Base-by-base conservation (phyloP, 148 eudicot genomes). In the Vaccinium corymbosum region DNA sequence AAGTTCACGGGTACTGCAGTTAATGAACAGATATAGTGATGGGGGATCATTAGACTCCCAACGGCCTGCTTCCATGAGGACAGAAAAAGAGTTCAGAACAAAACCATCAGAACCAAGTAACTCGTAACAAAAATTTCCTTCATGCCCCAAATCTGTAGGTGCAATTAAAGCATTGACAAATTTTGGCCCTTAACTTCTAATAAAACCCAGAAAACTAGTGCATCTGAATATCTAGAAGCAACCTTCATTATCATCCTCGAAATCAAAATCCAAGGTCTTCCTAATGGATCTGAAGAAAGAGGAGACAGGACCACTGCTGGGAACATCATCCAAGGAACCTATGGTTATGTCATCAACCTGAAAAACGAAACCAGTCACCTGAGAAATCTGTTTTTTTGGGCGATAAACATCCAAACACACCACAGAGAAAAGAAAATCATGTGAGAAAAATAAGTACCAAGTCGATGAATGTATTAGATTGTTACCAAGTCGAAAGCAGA, bases 191-290 rank as follows among this genome's bases (percentile, higher is more conserved):
- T 22, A 13, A 61, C 6, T 64, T 75, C 81, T 32, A 61, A 62
- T 62, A 81, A 48, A 74, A 59, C 59, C 74, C 81, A 76, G 53
- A 61, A 85, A 13, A 50, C 16, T 61, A 16, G 9, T 7, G 42
- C 17, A 50, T 81, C 80, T 75, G 46, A 75, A 52, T n/a, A 32
- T 79, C 35, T 71, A 82, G 11, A 68, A 85, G 84, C 81, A 76
- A 94, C 99, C 99, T 95, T 97, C 98, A 87, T 97, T 94, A 55
- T 95, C 98, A 86, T 97, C 98, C 13, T 89, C 98, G 90, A 93
- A 97, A 90, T 97, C 99, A 87, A 97, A 97, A 89, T 97, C 99
- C 91, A 97, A 82, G n/a, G 99, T 95, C 86, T 89, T 87, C 85
- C 94, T 90, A 82, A 97, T 84, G 79, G 99, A 97, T 90, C 90